Conservation (phyloP, 495 filamentous ascomycete genomes). For the Penicillium coffeae region DNA sequence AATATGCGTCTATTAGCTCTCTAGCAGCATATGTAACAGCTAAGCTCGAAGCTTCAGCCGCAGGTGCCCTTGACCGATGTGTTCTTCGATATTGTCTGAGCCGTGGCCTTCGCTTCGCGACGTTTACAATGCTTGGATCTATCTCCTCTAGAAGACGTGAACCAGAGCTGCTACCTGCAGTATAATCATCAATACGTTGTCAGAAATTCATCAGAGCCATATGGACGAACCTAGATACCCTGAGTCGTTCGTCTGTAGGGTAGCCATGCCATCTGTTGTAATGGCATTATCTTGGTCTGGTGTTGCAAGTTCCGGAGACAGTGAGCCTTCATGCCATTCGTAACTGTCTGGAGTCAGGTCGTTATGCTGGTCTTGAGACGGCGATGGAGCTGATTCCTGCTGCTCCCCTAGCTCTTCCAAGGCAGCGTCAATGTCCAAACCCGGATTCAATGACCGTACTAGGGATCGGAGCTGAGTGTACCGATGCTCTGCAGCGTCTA, state of each 20-base stretch:
- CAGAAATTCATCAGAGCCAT: too few relatives aligned
- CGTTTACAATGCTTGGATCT: neutral
- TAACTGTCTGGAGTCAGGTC: slow-evolving; percentile 5
- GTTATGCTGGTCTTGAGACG: neutral
- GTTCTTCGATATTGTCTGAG: neutral
- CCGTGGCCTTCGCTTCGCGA: neutral
- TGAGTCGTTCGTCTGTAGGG: slow-evolving; percentile 13
- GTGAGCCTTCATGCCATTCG: slow-evolving; percentile 20
- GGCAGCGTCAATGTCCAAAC: slow-evolving; percentile 14
- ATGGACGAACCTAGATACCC: slow-evolving; percentile 20
- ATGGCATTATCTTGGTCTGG: neutral
- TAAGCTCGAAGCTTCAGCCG: slow-evolving; percentile 5
- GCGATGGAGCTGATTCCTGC: neutral
- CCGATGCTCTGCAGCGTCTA: slow-evolving; percentile 17
- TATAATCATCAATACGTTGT: too few relatives aligned
- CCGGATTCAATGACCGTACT: slow-evolving; percentile 11
- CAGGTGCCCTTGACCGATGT: neutral
- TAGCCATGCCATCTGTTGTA: slow-evolving; percentile 21
- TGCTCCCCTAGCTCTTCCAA: slow-evolving; percentile 2
- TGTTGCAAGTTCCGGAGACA: slow-evolving; percentile 4
- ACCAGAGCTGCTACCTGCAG: slow-evolving; percentile 18
- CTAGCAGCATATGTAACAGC: neutral
- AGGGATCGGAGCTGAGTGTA: slow-evolving; percentile 10
- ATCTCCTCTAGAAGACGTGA: slow-evolving; percentile 10
- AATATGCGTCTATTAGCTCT: slow-evolving; percentile 23